Base-by-base conservation (phyloP, 371 early-diverging fungal species). In the Actinomucor elegans region DNA sequence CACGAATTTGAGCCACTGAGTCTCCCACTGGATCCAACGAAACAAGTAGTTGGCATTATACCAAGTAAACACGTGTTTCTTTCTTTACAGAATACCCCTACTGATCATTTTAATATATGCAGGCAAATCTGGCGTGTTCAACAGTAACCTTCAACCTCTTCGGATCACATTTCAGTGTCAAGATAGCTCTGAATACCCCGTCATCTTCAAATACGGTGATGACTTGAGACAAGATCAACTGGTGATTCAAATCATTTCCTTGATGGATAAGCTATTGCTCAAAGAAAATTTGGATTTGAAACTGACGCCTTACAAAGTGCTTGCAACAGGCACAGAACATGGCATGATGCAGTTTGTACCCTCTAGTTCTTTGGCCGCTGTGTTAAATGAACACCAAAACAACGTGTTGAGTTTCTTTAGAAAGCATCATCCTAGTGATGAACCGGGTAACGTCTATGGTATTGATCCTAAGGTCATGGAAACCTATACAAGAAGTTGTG, bases 141-240 rank as follows among this genome's bases (percentile, higher is more conserved):
- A 97, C 57, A 92, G 93, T 64, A 91, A 84, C 44, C 71, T 98
- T 55, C 79, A 84, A 56, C 99, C 98, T 2, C 67, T 99, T 35
- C 73, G 85, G 14, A 61, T 98, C 7, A 87, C 85, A 9, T 99
- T 99, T 59, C 66, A 80, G 5, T 88, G 89, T 40, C 62, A 72
- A 5, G 94, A 94, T 61, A 90, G 86, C 9, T 64, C 69, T 17
- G 89, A 91, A 67, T 94, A 94, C 57, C 87, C 90, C 3, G 83
- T 93, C 8, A 96, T 99, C 4, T 97, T 95, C 81, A 99, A 99
- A 67, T 77, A 85, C 0, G 99, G 99, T 5, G 99, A 99, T 67
- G 99, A 99, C 61, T 70, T 99, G 69, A 74, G 98, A 24, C 99
- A 99, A 75, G 99, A 99, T 77, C 97, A 97, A 67, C 78, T 99